These are phyloP conservation scores for Globisporangium lucens DNA, from an alignment of 352 stramenopile species.

Conservation along the genomic window DNA sequence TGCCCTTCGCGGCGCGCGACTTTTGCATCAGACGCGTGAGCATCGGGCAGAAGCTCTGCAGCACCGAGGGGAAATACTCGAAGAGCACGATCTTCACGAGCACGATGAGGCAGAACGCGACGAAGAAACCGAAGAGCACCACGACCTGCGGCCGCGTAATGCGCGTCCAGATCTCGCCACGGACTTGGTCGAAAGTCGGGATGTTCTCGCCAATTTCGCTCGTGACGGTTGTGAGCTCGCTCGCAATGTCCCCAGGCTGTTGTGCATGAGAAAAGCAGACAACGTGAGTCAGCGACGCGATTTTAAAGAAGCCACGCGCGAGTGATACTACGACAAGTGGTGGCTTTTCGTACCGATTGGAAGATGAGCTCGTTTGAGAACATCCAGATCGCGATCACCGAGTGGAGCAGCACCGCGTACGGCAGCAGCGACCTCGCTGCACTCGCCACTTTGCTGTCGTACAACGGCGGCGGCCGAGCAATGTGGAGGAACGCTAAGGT, in stretches of 20 bases:
- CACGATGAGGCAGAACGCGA: slow-evolving; percentile 45
- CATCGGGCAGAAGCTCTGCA: slow-evolving; percentile 55
- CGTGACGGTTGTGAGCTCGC: slow-evolving; percentile 12
- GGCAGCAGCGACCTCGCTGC: slow-evolving; percentile 60
- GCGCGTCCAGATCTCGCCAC: slow-evolving; percentile 51
- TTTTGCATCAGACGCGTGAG: slow-evolving; percentile 55
- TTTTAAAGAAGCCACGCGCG: background rate
- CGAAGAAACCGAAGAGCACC: slow-evolving; percentile 72
- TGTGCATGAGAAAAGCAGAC: background rate
- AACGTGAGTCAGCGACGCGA: background rate
- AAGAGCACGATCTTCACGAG: slow-evolving; percentile 63
- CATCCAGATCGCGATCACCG: slow-evolving; percentile 80
- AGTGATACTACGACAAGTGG: background rate
- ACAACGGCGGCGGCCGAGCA: slow-evolving; percentile 60
- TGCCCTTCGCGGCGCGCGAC: slow-evolving; percentile 46
- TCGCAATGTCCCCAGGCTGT: slow-evolving; percentile 18
- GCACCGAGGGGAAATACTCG: slow-evolving; percentile 54
- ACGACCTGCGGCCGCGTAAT: slow-evolving; percentile 69
- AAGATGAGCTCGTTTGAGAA: slow-evolving; percentile 87
- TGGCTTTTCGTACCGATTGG: slow-evolving; percentile 35
- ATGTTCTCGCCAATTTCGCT: slow-evolving; percentile 45
- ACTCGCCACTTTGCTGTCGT: slow-evolving; percentile 63
- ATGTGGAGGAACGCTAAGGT: slow-evolving; percentile 63
- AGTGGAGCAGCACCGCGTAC: slow-evolving; percentile 74
- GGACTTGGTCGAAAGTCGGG: slow-evolving; percentile 40